These are phyloP conservation scores for Kluyveromyces lactis DNA, from an alignment of 805 yeast species.

Conservation along the genomic window DNA sequence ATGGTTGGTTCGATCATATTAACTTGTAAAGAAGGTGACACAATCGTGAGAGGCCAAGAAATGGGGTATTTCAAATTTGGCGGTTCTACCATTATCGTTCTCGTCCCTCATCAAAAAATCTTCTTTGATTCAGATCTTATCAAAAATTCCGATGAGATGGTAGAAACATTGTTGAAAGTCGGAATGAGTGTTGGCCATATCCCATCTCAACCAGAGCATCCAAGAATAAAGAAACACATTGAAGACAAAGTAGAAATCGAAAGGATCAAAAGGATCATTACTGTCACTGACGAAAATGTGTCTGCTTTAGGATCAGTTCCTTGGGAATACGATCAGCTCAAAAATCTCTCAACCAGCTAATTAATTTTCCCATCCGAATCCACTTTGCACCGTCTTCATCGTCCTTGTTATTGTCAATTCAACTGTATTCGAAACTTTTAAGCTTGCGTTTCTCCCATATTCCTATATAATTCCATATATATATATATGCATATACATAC, in stretches of 20 bases:
- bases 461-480: too few relatives aligned
- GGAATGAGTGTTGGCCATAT: conserved; percentile 90
- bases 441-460: too few relatives aligned
- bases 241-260: conserved; percentile 19
- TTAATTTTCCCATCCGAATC: too few relatives aligned
- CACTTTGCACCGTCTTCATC: neutral
- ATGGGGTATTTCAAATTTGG: conserved; percentile 95
- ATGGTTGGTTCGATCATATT: conserved; percentile 91
- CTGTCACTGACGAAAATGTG: conserved; percentile 18
- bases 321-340: conserved; percentile 23
- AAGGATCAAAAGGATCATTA: conserved; percentile 22
- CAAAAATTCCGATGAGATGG: conserved; percentile 54
- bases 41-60: conserved; percentile 64
- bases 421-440: too few relatives aligned
- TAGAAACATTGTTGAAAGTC: conserved; percentile 79
- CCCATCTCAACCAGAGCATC: conserved; percentile 39
- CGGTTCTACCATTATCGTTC: conserved; percentile 74
- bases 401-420: neutral
- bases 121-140: conserved; percentile 67
- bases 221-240: conserved; percentile 36
- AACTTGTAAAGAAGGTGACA: conserved; percentile 53
- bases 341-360: conserved; percentile 7
- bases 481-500: too few relatives aligned
- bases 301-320: conserved; percentile 14
- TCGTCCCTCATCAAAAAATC: conserved; percentile 47